Conservation (phyloP, 164 flowering plant species). For the Annona cherimola region DNA sequence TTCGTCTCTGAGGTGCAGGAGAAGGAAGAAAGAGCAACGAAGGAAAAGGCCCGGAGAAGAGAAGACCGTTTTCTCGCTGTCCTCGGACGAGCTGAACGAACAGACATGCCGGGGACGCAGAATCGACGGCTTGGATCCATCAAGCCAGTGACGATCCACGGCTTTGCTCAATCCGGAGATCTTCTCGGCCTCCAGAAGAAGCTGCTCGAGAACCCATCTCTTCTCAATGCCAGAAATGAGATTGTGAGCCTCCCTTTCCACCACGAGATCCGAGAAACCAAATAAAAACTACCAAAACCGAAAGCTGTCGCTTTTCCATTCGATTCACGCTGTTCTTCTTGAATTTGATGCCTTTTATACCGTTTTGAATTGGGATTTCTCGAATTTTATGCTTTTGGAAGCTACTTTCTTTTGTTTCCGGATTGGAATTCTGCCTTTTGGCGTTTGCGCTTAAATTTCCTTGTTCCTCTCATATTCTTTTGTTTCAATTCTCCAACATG, state of each 20-base stretch:
- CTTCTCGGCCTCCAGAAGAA: conserved; percentile 49
- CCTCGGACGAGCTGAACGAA: conserved; percentile 2
- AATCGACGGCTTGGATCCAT: conserved; percentile 56
- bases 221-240: conserved; percentile 76
- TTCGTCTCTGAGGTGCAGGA: too few relatives aligned
- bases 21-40: too few relatives aligned
- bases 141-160: conserved; percentile 60
- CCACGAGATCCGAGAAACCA: background rate
- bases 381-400: background rate
- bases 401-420: too few relatives aligned
- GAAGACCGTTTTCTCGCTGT: too few relatives aligned
- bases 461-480: too few relatives aligned
- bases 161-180: conserved; percentile 77
- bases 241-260: conserved; percentile 45
- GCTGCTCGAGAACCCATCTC: conserved; percentile 63
- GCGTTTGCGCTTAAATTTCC: too few relatives aligned
- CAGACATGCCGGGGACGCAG: conserved; percentile 30
- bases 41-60: too few relatives aligned
- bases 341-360: too few relatives aligned
- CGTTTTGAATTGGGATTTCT: background rate
- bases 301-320: conserved; percentile 6
- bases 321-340: too few relatives aligned
- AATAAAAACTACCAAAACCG: background rate
- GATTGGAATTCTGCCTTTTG: background rate
- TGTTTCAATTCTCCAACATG: too few relatives aligned